These are phyloP conservation scores for Colletotrichum nymphaeae DNA, from an alignment of 2,329 filamentous ascomycete species.

Conservation along the genomic window DNA sequence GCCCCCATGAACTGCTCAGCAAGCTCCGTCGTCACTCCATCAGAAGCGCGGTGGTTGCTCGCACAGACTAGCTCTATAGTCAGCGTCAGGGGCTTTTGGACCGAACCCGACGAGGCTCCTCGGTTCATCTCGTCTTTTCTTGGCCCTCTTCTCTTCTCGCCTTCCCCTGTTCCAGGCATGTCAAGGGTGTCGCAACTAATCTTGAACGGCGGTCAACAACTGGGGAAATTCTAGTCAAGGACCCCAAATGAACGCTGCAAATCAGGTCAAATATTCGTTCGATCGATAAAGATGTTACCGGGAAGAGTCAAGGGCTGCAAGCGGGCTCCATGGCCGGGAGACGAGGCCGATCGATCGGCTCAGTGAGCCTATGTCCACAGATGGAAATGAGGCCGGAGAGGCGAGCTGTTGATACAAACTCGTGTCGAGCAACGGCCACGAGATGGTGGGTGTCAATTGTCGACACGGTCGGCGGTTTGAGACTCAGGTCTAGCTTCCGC, in stretches of 20 bases:
- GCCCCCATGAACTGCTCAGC: not conserved
- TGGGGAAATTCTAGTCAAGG: not conserved
- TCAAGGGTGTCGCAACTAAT: slow-evolving; percentile 24
- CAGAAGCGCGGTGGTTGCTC: slow-evolving; percentile 1
- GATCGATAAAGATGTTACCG: slow-evolving; percentile 2
- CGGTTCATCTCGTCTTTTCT: slow-evolving; percentile 30
- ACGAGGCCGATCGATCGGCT: slow-evolving; percentile 30
- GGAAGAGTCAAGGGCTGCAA: slow-evolving; percentile 12
- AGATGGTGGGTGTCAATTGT: slow-evolving; percentile 9
- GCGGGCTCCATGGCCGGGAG: slow-evolving; percentile 16
- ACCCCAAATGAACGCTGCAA: not conserved
- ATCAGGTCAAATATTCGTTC: slow-evolving; percentile 17
- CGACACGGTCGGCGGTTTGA: slow-evolving; percentile 28
- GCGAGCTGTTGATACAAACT: slow-evolving; percentile 22
- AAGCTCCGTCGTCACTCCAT: not conserved
- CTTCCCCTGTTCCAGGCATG: slow-evolving; percentile 28
- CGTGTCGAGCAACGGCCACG: slow-evolving; percentile 1
- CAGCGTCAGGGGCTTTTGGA: slow-evolving; percentile 3
- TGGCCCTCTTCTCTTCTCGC: slow-evolving; percentile 21
- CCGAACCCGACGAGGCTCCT: slow-evolving; percentile 25
- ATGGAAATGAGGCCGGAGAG: slow-evolving; percentile 21
- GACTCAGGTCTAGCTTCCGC: slow-evolving; percentile 28
- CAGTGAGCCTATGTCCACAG: slow-evolving; percentile 22
- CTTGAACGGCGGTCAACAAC: slow-evolving; percentile 9
- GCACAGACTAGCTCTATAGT: slow-evolving; percentile 14